Conservation (phyloP, 2,329 filamentous ascomycete genomes). For the Fusarium humuli region DNA sequence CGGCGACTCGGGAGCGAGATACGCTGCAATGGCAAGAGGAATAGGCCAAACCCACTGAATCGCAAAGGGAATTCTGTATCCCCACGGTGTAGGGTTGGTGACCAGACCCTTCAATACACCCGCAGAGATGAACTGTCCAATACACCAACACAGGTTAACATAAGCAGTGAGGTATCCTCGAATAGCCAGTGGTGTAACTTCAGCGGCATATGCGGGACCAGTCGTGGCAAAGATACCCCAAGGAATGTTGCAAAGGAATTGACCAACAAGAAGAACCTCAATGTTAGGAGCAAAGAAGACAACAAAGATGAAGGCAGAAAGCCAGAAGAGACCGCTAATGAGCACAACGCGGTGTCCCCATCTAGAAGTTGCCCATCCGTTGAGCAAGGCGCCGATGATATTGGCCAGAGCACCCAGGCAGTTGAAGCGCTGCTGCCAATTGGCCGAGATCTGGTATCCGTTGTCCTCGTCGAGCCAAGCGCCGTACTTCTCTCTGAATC, state of each 20-base stretch:
- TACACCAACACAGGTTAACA: conserved; percentile 59
- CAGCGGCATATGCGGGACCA: conserved; percentile 57
- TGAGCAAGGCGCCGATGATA: conserved; percentile 56
- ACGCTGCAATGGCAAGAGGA: conserved; percentile 49
- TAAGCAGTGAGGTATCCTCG: conserved; percentile 58
- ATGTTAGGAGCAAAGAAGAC: conserved; percentile 61
- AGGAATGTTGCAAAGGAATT: conserved; percentile 59
- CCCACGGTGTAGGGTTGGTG: conserved; percentile 50
- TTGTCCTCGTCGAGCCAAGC: conserved; percentile 49
- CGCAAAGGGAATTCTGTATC: conserved; percentile 56
- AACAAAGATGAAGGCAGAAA: conserved; percentile 60
- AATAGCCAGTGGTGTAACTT: conserved; percentile 57
- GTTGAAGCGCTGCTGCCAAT: conserved; percentile 64
- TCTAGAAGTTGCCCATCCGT: conserved; percentile 56
- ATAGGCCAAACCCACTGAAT: conserved; percentile 56
- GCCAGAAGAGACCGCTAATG: conserved; percentile 55
- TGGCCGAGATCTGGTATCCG: conserved; percentile 60
- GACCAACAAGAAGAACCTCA: conserved; percentile 57
- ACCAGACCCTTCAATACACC: conserved; percentile 56
- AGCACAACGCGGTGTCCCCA: conserved; percentile 60
- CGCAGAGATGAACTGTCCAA: conserved; percentile 57
- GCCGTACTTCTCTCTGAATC: conserved; percentile 57
- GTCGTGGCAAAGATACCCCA: conserved; percentile 61
- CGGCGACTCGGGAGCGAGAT: conserved; percentile 53
- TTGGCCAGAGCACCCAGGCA: conserved; percentile 51